phyloP scores from a whole-genome alignment of 2,329 filamentous ascomycete genomes.

The Botrytis medusae region DNA sequence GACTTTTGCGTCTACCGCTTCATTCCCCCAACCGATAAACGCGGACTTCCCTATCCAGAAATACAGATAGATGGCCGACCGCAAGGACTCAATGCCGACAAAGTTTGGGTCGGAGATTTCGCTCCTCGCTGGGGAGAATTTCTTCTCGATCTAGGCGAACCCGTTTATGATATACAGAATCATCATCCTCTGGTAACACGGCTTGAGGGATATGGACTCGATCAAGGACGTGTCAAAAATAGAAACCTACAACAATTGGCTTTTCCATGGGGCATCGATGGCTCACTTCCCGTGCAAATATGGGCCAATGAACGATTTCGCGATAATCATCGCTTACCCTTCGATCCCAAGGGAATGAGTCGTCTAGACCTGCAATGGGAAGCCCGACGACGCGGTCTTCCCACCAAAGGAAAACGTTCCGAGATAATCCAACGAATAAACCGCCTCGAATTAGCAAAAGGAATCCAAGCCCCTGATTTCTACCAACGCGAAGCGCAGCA shows the following conservation, averaged over 20 bases:
- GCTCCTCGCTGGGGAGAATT: background rate
- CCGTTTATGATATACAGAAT: conserved; percentile 8
- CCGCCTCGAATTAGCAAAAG: background rate
- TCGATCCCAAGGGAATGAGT: conserved; percentile 7
- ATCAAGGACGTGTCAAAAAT: conserved; percentile 6
- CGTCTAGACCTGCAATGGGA: conserved; percentile 13
- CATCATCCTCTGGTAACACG: background rate
- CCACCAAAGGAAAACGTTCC: background rate
- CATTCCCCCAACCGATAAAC: conserved; percentile 11
- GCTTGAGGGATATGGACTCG: background rate
- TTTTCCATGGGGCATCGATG: conserved; percentile 18
- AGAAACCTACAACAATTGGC: background rate
- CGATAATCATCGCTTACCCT: background rate
- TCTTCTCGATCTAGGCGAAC: conserved; percentile 20
- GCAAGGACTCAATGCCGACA: background rate
- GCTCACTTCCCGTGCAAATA: background rate
- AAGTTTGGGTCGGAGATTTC: conserved; percentile 11
- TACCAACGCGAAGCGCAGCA: background rate
- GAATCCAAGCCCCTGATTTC: background rate
- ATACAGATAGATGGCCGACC: background rate
- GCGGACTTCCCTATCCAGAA: conserved; percentile 1
- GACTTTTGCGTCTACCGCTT: conserved; percentile 16
- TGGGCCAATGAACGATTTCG: background rate
- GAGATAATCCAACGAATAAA: background rate
- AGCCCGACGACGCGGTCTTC: background rate